Evolutionary conservation across 768 basidiomycete genomes (phyloP).

Genomic region (Suillus plorans): DNA sequence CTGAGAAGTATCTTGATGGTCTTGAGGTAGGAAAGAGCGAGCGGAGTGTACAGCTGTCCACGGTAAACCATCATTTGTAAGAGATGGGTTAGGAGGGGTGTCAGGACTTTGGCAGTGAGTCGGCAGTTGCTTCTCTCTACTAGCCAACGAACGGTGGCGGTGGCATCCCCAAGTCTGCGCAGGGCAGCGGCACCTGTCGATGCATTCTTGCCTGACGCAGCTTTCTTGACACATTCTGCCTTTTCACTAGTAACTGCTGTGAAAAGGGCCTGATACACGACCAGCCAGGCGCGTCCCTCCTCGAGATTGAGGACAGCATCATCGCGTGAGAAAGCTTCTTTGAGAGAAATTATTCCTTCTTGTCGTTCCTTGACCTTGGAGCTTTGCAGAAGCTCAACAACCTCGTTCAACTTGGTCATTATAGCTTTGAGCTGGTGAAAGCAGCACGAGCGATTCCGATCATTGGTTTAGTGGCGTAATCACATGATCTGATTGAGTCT

Average conservation of each 20-base stretch:
- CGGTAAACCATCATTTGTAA: conserved; percentile 54
- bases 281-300: conserved; percentile 53
- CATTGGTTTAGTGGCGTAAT: conserved; percentile 15
- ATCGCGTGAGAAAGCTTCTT: conserved; percentile 49
- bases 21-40: conserved; percentile 82
- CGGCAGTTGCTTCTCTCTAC: conserved; percentile 59
- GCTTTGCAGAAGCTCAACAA: conserved; percentile 54
- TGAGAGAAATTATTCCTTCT: conserved; percentile 56
- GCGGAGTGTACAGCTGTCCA: conserved; percentile 53
- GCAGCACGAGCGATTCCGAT: background rate
- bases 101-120: conserved; percentile 55
- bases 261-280: conserved; percentile 75
- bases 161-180: conserved; percentile 64
- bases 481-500: conserved; percentile 4
- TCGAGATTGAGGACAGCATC: conserved; percentile 41
- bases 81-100: conserved; percentile 64
- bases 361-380: conserved; percentile 71
- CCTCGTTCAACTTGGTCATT: conserved; percentile 45
- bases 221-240: conserved; percentile 40
- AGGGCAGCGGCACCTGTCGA: conserved; percentile 46
- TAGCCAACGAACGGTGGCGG: conserved; percentile 70
- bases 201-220: conserved; percentile 41
- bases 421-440: conserved; percentile 3
- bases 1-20: conserved; percentile 63
- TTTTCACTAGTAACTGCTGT: conserved; percentile 64